Percentiles rank a stretch among this genome's conserved stretches.
Conservation (phyloP, 495 filamentous ascomycete species). For the Daldinia loculata region DNA sequence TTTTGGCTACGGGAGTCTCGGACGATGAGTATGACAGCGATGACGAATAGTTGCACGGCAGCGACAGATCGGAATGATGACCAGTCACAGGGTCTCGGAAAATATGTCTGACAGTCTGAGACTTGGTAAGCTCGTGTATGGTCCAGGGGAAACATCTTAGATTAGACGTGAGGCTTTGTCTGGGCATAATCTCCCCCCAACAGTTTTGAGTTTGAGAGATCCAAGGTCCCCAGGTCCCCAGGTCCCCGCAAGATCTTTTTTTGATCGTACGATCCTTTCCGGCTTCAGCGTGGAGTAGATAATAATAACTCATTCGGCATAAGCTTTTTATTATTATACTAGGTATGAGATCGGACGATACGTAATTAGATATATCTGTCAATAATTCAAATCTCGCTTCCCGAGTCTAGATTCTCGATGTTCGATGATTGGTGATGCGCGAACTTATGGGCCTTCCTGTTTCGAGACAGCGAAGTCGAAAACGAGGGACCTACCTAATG, state of each 20-base stretch:
- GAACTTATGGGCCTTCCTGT: slow-evolving; percentile 21
- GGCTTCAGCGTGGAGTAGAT: slow-evolving; percentile 11
- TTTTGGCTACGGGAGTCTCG: slow-evolving; percentile 5
- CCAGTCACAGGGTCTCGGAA: slow-evolving; percentile 35
- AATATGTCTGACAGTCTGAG: slow-evolving; percentile 35
- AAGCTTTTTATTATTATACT: slow-evolving; percentile 10
- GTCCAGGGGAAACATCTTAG: slow-evolving; percentile 24
- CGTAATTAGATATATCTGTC: slow-evolving; percentile 11
- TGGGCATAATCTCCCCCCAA: slow-evolving; percentile 20
- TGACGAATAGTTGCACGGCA: slow-evolving; percentile 33
- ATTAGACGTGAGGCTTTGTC: slow-evolving; percentile 30
- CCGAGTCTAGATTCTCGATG: slow-evolving; percentile 7
- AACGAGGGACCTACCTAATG: slow-evolving; percentile 24
- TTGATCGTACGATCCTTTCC: slow-evolving; percentile 27
- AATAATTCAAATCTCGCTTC: slow-evolving; percentile 7
- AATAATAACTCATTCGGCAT: slow-evolving; percentile 33
- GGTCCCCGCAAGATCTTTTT: slow-evolving; percentile 18
- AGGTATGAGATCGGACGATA: slow-evolving; percentile 32
- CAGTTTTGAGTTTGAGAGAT: slow-evolving; percentile 19
- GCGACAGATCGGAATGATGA: slow-evolving; percentile 34
- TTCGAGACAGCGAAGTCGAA: slow-evolving; percentile 34
- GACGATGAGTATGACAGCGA: slow-evolving; percentile 32
- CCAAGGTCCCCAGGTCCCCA: background rate
- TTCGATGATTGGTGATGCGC: background rate
- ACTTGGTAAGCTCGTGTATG: slow-evolving; percentile 30